Percentiles rank a stretch among this genome's conserved stretches.
phyloP scores from a whole-genome alignment of 2,329 filamentous ascomycete genomes.

The Colletotrichum falcatum region DNA sequence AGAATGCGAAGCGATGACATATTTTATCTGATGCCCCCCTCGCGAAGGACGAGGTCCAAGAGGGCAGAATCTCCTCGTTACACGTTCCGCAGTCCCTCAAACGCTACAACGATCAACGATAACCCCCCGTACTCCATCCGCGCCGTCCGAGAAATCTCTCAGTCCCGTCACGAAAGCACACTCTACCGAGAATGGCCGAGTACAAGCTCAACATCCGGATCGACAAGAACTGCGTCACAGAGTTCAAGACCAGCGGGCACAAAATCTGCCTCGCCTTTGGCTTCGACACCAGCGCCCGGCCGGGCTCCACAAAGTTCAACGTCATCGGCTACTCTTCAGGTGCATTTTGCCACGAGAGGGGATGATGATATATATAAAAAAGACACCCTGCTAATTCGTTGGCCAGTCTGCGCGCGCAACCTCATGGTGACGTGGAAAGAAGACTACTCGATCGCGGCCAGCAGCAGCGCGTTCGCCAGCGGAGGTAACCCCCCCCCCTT shows the following conservation, averaged over 20 bases:
- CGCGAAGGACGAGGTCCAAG: no score
- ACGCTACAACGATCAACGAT: neutral
- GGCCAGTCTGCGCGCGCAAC: conserved; percentile 4
- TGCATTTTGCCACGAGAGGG: no score
- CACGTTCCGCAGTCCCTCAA: no score
- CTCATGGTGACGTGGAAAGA: conserved; percentile 9
- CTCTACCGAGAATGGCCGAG: neutral
- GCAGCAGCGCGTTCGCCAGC: conserved; percentile 14
- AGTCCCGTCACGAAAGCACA: neutral
- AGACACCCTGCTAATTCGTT: neutral
- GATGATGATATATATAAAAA: no score
- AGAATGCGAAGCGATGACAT: neutral
- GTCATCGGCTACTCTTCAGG: conserved; percentile 20
- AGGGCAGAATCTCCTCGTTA: no score
- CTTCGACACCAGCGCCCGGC: conserved; percentile 13
- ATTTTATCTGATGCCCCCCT: neutral
- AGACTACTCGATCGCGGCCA: conserved; percentile 11
- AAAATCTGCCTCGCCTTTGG: conserved; percentile 19
- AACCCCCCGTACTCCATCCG: neutral
- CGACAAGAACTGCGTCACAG: conserved; percentile 1
- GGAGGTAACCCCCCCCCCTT: conserved; percentile 2
- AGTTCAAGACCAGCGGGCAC: conserved; percentile 8
- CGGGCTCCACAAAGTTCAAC: conserved; percentile 18
- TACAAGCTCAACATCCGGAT: conserved; percentile 14
- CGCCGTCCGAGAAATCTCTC: fast-evolving